Conservation (phyloP, 2,329 filamentous ascomycete species). For the Geosmithia flava region DNA sequence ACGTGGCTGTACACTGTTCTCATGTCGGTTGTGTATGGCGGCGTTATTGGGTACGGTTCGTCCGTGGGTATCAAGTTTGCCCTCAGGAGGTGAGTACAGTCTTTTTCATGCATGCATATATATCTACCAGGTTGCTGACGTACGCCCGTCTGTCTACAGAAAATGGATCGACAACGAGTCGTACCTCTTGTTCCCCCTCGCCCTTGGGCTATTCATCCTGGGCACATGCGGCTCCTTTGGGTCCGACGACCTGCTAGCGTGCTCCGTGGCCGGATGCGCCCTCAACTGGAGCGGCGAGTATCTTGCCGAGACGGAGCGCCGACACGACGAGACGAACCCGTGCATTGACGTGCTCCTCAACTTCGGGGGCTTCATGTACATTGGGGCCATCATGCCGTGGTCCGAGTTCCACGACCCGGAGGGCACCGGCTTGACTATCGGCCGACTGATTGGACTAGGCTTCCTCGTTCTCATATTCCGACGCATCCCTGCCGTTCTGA, state of each 20-base stretch:
- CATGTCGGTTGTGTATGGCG: slow-evolving; percentile 26
- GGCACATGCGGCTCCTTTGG: slow-evolving; percentile 45
- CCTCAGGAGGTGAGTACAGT: slow-evolving; percentile 14
- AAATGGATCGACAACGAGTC: slow-evolving; percentile 42
- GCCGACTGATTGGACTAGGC: slow-evolving; percentile 36
- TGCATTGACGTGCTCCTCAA: slow-evolving; percentile 46
- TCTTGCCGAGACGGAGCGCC: slow-evolving; percentile 37
- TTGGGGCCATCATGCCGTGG: slow-evolving; percentile 45
- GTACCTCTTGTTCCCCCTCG: slow-evolving; percentile 38
- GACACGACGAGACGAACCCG: slow-evolving; percentile 49
- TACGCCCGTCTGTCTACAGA: not conserved
- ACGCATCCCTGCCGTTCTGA: slow-evolving; percentile 41
- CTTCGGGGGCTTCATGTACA: slow-evolving; percentile 47
- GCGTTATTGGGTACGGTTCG: slow-evolving; percentile 15
- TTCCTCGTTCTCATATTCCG: slow-evolving; percentile 40
- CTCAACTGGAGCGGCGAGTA: slow-evolving; percentile 53
- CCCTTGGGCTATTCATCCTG: slow-evolving; percentile 42
- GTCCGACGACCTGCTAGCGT: slow-evolving; percentile 47
- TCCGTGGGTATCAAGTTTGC: slow-evolving; percentile 25
- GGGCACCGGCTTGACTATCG: slow-evolving; percentile 36
- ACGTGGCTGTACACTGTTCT: slow-evolving; percentile 33
- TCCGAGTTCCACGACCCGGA: slow-evolving; percentile 37
- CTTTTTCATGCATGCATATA: too few species aligned
- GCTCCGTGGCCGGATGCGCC: slow-evolving; percentile 44
- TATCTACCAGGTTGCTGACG: too few species aligned